Percentiles rank a stretch among this genome's conserved stretches.
Conservation (phyloP, 192 early-diverging fungal species). For the Coemansia sp. region DNA sequence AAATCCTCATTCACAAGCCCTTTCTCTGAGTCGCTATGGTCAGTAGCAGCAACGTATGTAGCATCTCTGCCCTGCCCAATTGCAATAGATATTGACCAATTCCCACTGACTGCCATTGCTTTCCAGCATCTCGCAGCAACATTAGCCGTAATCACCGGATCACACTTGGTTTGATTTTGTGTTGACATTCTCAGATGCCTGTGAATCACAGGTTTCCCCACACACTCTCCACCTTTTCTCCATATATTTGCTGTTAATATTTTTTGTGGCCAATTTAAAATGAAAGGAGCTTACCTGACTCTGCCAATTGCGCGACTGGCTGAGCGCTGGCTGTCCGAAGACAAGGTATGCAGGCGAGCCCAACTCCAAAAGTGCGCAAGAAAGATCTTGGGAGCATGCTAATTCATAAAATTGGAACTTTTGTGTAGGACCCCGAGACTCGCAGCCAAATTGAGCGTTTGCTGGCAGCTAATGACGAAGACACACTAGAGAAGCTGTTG, state of each 20-base stretch:
- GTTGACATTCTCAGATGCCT: no score
- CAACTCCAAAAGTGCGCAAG: not conserved
- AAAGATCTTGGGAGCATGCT: not conserved
- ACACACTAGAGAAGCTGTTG: slow-evolving; percentile 33
- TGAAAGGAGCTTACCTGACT: not conserved
- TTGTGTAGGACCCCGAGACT: slow-evolving; percentile 37
- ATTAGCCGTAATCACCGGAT: no score
- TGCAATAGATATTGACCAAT: no score
- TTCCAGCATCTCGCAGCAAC: no score
- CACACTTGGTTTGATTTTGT: no score
- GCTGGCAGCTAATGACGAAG: slow-evolving; percentile 18
- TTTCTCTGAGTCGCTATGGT: no score
- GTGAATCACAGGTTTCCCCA: no score
- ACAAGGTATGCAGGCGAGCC: slow-evolving; percentile 19
- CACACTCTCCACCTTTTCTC: no score
- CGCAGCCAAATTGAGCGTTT: slow-evolving; percentile 42
- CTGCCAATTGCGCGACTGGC: slow-evolving; percentile 17
- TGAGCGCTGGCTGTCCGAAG: slow-evolving; percentile 47
- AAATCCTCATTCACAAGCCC: no score
- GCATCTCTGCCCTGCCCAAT: no score
- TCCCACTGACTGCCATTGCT: no score
- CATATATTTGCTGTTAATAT: not conserved
- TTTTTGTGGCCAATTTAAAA: not conserved
- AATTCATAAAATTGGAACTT: not conserved
- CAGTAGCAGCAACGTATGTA: no score